These are phyloP conservation scores for Aureoboletus auriporus DNA, from an alignment of 768 basidiomycete genomes.

Conservation along the genomic window DNA sequence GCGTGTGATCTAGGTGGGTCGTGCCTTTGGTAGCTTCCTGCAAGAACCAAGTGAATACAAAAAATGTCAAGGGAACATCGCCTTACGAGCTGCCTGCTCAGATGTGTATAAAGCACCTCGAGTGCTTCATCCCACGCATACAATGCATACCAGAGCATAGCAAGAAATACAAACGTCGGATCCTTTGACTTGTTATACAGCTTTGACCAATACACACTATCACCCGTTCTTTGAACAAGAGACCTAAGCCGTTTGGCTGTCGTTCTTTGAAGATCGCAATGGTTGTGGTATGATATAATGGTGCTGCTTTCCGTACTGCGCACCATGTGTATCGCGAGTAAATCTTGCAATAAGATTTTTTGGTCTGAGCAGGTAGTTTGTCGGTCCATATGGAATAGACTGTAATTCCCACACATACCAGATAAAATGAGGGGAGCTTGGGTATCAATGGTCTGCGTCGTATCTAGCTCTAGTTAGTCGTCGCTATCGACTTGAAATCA, in stretches of 20 bases:
- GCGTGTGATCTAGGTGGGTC: slow-evolving; percentile 40
- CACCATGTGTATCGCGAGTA: slow-evolving; percentile 39
- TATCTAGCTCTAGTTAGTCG: slow-evolving; percentile 11
- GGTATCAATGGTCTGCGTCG: slow-evolving; percentile 28
- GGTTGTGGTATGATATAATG: slow-evolving; percentile 36
- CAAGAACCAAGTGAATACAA: background rate
- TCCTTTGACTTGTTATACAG: slow-evolving; percentile 29
- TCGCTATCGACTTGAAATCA: background rate
- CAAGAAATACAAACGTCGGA: slow-evolving; percentile 32
- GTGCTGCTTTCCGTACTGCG: slow-evolving; percentile 21
- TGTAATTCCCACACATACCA: slow-evolving; percentile 2
- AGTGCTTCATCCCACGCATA: slow-evolving; percentile 63
- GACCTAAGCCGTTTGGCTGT: slow-evolving; percentile 25
- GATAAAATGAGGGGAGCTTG: slow-evolving; percentile 31
- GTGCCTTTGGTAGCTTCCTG: slow-evolving; percentile 43
- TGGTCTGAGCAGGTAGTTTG: slow-evolving; percentile 5
- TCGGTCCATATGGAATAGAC: background rate
- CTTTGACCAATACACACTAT: slow-evolving; percentile 37
- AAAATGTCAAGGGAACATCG: background rate
- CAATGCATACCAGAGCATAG: slow-evolving; percentile 54
- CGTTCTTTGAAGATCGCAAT: slow-evolving; percentile 19
- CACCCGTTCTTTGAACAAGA: slow-evolving; percentile 30
- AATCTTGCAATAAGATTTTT: slow-evolving; percentile 30
- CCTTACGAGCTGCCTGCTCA: slow-evolving; percentile 42
- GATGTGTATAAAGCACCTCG: slow-evolving; percentile 47